Conservation (phyloP, 2,329 filamentous ascomycete species). For the Verticillium longisporum region DNA sequence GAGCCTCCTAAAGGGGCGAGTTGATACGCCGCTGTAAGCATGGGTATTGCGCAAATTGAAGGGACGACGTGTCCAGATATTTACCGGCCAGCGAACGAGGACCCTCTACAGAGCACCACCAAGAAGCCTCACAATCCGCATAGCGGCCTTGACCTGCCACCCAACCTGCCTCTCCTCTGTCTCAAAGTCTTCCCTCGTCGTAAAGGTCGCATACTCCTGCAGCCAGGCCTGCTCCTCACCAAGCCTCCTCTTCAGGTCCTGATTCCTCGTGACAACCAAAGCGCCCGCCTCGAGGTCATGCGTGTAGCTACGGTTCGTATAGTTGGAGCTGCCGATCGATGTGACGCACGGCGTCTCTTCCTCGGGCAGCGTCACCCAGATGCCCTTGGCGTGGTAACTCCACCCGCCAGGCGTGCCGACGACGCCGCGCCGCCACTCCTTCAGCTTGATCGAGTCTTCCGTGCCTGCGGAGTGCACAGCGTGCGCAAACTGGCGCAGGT, state of each 20-base stretch:
- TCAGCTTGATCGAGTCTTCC: slow-evolving; percentile 58
- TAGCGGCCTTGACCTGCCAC: slow-evolving; percentile 76
- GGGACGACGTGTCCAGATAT: too few relatives aligned
- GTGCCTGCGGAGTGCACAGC: slow-evolving; percentile 38
- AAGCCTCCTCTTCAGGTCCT: slow-evolving; percentile 63
- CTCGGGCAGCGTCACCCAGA: slow-evolving; percentile 75
- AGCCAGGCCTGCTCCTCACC: slow-evolving; percentile 75
- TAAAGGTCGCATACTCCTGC: slow-evolving; percentile 61
- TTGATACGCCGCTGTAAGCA: too few relatives aligned
- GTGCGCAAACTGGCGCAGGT: slow-evolving; percentile 74
- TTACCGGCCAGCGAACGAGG: too few relatives aligned
- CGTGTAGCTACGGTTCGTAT: slow-evolving; percentile 88
- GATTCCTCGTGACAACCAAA: slow-evolving; percentile 74
- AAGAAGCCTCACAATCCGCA: slow-evolving; percentile 86
- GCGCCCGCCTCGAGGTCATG: slow-evolving; percentile 88
- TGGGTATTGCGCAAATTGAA: too few relatives aligned
- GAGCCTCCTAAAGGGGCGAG: too few relatives aligned
- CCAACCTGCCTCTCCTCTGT: slow-evolving; percentile 77
- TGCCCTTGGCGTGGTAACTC: slow-evolving; percentile 96
- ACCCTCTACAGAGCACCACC: slow-evolving; percentile 70
- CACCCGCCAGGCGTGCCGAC: slow-evolving; percentile 78
- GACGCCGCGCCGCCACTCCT: slow-evolving; percentile 82
- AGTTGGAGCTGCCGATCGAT: slow-evolving; percentile 88
- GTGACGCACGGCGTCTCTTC: slow-evolving; percentile 66
- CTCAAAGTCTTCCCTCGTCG: slow-evolving; percentile 73